phyloP scores from a whole-genome alignment of 495 filamentous ascomycete species.

The Rhizodiscina lignyota region DNA sequence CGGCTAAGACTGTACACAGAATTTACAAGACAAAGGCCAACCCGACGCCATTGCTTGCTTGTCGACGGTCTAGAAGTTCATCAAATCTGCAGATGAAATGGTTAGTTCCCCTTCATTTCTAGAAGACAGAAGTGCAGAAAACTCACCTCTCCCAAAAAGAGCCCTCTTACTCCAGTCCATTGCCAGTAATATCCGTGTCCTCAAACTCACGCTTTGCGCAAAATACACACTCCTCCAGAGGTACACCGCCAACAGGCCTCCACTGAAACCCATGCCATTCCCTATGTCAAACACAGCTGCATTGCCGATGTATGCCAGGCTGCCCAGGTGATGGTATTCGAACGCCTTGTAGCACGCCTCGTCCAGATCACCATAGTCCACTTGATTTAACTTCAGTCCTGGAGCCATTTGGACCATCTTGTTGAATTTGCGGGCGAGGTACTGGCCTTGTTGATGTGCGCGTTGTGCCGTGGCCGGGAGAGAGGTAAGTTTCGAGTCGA shows the following conservation, averaged over 20 bases:
- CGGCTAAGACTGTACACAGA: too few relatives aligned
- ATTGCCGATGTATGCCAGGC: slow-evolving; percentile 90
- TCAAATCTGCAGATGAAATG: slow-evolving; percentile 32
- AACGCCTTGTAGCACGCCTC: slow-evolving; percentile 91
- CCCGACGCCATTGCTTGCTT: too few relatives aligned
- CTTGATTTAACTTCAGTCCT: slow-evolving; percentile 60
- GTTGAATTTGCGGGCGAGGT: slow-evolving; percentile 87
- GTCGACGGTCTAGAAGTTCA: slow-evolving; percentile 47
- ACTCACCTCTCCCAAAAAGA: slow-evolving; percentile 86
- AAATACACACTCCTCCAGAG: slow-evolving; percentile 96
- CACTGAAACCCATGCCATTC: slow-evolving; percentile 56
- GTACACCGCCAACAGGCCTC: slow-evolving; percentile 87
- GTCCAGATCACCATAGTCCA: slow-evolving; percentile 80
- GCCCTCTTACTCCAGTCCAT: slow-evolving; percentile 98
- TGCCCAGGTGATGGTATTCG: slow-evolving; percentile 83
- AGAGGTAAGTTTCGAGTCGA: slow-evolving; percentile 25
- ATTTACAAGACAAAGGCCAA: too few relatives aligned
- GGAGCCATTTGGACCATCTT: slow-evolving; percentile 69
- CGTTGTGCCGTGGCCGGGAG: slow-evolving; percentile 61
- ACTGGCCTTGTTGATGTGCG: slow-evolving; percentile 89
- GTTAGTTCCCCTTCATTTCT: slow-evolving; percentile 5
- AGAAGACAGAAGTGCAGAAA: slow-evolving; percentile 3
- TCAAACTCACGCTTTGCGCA: slow-evolving; percentile 86
- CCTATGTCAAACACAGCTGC: slow-evolving; percentile 80
- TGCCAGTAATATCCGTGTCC: slow-evolving; percentile 76